phyloP scores from a whole-genome alignment of 208 protist species.

The Histomonas meleagridis region DNA sequence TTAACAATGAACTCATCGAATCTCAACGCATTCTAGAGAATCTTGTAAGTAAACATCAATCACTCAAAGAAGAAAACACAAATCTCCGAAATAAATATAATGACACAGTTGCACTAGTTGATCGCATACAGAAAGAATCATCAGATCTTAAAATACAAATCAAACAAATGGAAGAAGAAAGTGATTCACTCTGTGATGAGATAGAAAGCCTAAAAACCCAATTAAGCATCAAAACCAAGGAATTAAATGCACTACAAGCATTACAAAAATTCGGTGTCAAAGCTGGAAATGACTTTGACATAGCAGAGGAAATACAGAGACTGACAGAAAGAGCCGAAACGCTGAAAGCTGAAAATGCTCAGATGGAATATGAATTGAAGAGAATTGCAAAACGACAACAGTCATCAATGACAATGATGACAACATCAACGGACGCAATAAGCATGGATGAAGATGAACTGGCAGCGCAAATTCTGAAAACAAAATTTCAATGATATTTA shows the following conservation, averaged over 20 bases:
- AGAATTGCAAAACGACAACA: background rate
- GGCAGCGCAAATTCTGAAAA: background rate
- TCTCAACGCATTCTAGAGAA: background rate
- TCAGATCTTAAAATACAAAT: background rate
- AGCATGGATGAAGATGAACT: background rate
- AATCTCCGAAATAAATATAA: background rate
- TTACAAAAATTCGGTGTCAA: background rate
- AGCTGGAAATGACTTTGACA: background rate
- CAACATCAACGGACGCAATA: background rate
- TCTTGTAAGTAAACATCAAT: background rate
- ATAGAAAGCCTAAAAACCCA: background rate
- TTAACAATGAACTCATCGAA: background rate
- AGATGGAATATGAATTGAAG: background rate
- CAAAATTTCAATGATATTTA: slow-evolving; percentile 14
- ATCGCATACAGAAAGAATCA: background rate
- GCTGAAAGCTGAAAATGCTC: slow-evolving; percentile 10
- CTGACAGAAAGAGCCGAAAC: background rate
- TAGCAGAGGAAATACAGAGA: background rate
- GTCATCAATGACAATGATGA: background rate
- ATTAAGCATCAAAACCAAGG: background rate
- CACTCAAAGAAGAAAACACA: background rate
- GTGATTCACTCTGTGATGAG: background rate
- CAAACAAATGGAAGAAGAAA: background rate
- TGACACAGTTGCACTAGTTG: background rate
- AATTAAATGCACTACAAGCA: background rate